A percentile compares a stretch with the other conserved stretches of the same genome.
Conservation (phyloP, 225 moss, liverwort and hornwort genomes). For the Bryoerythrophyllum caledonicum region DNA sequence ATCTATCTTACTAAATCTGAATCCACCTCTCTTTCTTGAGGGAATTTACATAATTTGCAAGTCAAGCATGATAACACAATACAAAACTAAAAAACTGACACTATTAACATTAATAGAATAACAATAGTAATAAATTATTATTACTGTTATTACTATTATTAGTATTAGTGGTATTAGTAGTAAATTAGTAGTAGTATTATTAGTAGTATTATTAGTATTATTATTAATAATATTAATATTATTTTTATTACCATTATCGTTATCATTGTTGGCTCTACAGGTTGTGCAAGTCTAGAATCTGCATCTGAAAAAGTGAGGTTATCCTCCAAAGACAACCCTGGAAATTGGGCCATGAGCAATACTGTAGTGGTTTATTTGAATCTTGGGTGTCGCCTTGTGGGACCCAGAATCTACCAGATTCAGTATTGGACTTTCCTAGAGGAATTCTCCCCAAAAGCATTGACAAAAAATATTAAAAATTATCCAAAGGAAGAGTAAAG, state of each 20-base stretch:
- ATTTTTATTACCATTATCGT: no score
- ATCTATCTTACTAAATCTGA: background rate
- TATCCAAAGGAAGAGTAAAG: background rate
- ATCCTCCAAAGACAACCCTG: background rate
- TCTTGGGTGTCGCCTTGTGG: background rate
- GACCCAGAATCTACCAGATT: background rate
- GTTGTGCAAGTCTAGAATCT: background rate
- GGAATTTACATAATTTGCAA: no score
- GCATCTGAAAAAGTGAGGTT: background rate
- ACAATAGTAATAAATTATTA: no score
- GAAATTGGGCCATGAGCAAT: background rate
- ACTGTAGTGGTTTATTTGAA: background rate
- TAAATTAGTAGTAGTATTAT: no score
- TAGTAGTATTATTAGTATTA: background rate
- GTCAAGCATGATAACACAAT: no score
- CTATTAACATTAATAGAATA: no score
- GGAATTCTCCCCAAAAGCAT: background rate
- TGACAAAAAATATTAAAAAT: background rate
- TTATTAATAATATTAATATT: background rate
- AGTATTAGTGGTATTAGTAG: no score
- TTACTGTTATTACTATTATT: background rate
- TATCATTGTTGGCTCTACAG: background rate
- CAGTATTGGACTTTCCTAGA: background rate
- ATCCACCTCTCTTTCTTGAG: background rate
- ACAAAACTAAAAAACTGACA: no score